phyloP scores from a whole-genome alignment of 148 eudicot species.

The Fallopia convolvulus region DNA sequence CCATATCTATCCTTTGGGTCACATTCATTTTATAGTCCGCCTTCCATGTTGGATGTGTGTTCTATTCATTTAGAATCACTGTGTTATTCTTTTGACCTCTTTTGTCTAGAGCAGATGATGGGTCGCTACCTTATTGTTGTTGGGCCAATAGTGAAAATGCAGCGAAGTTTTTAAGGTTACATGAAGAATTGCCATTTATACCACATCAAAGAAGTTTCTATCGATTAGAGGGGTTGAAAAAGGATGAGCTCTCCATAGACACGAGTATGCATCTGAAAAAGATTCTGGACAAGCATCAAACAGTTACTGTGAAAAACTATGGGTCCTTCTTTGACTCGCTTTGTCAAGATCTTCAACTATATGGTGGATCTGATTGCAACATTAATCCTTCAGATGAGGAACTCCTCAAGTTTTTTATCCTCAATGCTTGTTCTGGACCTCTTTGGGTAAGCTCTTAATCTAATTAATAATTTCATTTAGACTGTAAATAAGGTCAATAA shows the following conservation, averaged over 20 bases:
- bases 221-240: constrained; percentile 17
- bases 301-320: constrained; percentile 49
- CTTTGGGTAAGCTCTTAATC: constrained; percentile 48
- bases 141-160: constrained; percentile 72
- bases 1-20: neutral
- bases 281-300: constrained; percentile 50
- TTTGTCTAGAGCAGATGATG: constrained; percentile 50
- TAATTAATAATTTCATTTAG: neutral
- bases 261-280: constrained; percentile 23
- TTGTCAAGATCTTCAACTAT: constrained; percentile 48
- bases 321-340: constrained; percentile 52
- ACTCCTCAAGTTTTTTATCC: constrained; percentile 35
- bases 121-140: constrained; percentile 67
- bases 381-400: constrained; percentile 43
- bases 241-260: constrained; percentile 17
- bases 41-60: neutral
- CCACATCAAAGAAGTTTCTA: constrained; percentile 18
- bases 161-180: constrained; percentile 44
- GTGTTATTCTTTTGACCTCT: neutral
- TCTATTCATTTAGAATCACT: neutral
- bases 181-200: constrained; percentile 25
- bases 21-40: neutral
- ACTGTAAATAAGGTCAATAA: neutral
- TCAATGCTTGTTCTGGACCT: constrained; percentile 53
- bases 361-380: constrained; percentile 29